Evolutionary conservation across 345 rosid species (phyloP), one percentile per base, ranked within the genome.

Genomic region (Hibiscus mutabilis): DNA sequence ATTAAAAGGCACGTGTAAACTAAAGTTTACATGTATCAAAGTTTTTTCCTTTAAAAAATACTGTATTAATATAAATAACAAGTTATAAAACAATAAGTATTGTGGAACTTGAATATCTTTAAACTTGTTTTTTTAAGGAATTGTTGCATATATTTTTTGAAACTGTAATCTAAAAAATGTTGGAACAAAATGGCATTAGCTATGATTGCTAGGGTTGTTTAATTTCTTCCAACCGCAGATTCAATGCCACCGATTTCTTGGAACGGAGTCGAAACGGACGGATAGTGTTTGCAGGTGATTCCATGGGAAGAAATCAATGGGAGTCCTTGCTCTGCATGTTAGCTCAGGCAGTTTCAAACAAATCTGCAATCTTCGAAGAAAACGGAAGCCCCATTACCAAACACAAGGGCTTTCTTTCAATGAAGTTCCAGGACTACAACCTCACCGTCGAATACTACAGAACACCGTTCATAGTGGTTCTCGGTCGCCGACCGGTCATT

Each of bases 291-390:
- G 96, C 89, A 0, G 99, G 99, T 13, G 98, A 95, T 73, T 92
- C 99, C 0, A 84, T 92, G 0, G 99, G 92, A 58, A 84, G 97
- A 76, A 90, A 92, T 86, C 98, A 90, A 22, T 95, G 99, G 97
- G 99, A 95, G 67, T 90, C 97, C 13, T 77, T 90, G 7, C 57
- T 88, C 49, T 92, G 99, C 82, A 85, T 92, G 90, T 82, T 92
- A 5, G 81, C 87, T 58, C 82, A 80, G 70, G 86, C 84, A 15
- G 81, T 88, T 64, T 51, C 87, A 51, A 84, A 92, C 77, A 52
- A 52, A 27, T 92, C 99, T 3, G 66, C 84, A 1, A 86, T 90
- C 44, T 89, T 84, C 27, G 97, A 95, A 84, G 90, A 77, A 37
- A 76, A 84, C 19, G 94, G 94, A 3, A 87, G 76, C 62, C 89